These are phyloP conservation scores for Lentinula sp. DNA, from an alignment of 768 basidiomycete species.

Conservation along the genomic window DNA sequence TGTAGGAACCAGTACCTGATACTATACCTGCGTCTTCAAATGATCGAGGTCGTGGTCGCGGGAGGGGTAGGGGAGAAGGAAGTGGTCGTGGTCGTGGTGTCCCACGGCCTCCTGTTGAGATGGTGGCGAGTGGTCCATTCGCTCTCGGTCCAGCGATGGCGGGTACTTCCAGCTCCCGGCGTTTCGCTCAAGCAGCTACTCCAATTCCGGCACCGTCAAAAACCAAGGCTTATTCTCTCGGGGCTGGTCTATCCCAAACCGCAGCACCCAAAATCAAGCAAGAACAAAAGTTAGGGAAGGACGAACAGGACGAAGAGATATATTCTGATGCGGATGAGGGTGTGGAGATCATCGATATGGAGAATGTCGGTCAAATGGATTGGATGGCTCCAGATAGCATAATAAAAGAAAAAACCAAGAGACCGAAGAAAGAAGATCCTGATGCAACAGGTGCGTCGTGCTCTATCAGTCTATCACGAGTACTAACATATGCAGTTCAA, in stretches of 20 bases:
- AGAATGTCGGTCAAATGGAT: constrained; percentile 70
- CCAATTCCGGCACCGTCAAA: constrained; percentile 50
- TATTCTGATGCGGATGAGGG: constrained; percentile 89
- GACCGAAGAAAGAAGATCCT: constrained; percentile 41
- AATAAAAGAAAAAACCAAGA: constrained; percentile 38
- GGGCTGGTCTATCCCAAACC: constrained; percentile 44
- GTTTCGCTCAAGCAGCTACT: constrained; percentile 35
- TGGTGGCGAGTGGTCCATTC: constrained; percentile 85
- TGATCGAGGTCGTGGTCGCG: constrained; percentile 37
- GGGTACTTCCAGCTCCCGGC: constrained; percentile 45
- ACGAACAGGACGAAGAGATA: constrained; percentile 48
- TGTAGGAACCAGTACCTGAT: constrained; percentile 41
- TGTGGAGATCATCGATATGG: constrained; percentile 83
- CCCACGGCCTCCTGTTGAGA: constrained; percentile 51
- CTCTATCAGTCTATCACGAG: neutral
- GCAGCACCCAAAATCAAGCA: constrained; percentile 47
- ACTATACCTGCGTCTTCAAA: constrained; percentile 25
- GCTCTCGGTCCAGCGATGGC: constrained; percentile 78
- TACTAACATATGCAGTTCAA: constrained; percentile 9
- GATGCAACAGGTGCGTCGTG: constrained; percentile 11
- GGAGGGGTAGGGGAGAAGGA: constrained; percentile 44
- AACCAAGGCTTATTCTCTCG: constrained; percentile 34
- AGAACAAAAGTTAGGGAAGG: constrained; percentile 21
- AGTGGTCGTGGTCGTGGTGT: constrained; percentile 50
- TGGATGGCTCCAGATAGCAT: constrained; percentile 85